Base-by-base conservation (phyloP, 129 eudicot species). In the Ambrosia trifida region DNA sequence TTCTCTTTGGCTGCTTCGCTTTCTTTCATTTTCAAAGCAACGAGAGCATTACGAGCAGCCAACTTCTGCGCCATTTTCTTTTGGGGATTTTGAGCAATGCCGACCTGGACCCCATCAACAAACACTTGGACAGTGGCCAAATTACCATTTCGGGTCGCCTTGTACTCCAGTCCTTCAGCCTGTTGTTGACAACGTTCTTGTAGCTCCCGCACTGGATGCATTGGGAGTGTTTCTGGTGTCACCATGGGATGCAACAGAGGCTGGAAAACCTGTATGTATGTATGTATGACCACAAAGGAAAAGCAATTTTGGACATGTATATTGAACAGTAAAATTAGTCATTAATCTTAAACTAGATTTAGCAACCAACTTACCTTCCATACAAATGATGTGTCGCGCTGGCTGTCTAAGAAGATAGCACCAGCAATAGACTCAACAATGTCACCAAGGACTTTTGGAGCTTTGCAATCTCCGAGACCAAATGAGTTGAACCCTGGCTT, bases 121-220 rank as follows among this genome's bases (percentile, higher is more conserved):
- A 81, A 88, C 6, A 94, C 99, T 67, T 94, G 91, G 40, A 94
- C 96, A 1, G 97, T 94, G 19, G 99, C 99, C 83, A 94, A 56
- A 78, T 90, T 94, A 20, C 99, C 99, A 61, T 28, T 79, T 52
- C 99, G 84, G 52, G 89, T 84, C 56, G 97, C 96, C 76, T 94
- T 94, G 85, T 94, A 94, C 72, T 94, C 97, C 66, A 94, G 83
- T 18, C 97, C 99, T 86, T 94, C 97, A 72, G 99, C 99, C 72
- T 94, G 97, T 76, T 94, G 99, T 74, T 94, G 99, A 76, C 99
- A 94, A 53, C 99, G 86, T 78, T 94, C 99, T 76, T 94, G 99
- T 72, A 94, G 81, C 82, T 94, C 99, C 60, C 99, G 74, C 54
- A 90, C 97, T 4, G 99, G 99, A 79, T 94, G 99, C 99, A 94